Conservation (phyloP, 331 rosid genomes). For the Spiraea crenata region DNA sequence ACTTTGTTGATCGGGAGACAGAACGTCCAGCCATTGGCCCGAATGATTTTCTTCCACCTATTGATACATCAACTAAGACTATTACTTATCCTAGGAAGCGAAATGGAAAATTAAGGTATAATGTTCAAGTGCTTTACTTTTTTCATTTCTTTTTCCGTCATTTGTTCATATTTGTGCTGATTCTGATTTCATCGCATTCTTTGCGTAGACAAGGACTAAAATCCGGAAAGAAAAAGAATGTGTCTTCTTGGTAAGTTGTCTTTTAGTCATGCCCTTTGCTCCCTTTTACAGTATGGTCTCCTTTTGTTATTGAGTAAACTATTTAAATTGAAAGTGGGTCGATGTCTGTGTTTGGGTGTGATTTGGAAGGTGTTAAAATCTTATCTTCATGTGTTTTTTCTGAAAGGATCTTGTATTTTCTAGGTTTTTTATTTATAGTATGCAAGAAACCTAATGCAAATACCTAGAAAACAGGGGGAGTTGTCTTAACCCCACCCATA, state of each 20-base stretch:
- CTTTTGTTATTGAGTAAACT: no score
- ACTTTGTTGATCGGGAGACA: conserved; percentile 84
- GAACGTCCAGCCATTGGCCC: conserved; percentile 80
- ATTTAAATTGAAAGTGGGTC: no score
- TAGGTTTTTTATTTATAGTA: no score
- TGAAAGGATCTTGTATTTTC: no score
- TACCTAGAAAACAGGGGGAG: not conserved
- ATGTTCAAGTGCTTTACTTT: not conserved
- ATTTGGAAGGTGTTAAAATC: not conserved
- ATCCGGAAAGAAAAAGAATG: conserved; percentile 19
- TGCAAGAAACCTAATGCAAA: not conserved
- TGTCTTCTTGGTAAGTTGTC: conserved; percentile 20
- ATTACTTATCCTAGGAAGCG: conserved; percentile 25
- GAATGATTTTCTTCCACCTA: conserved; percentile 60
- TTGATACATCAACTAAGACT: conserved; percentile 27
- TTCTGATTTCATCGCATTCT: conserved; percentile 10
- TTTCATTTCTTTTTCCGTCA: not conserved
- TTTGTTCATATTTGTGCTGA: not conserved
- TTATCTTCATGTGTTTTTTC: no score
- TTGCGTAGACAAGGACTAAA: not conserved
- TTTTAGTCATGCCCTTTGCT: not conserved
- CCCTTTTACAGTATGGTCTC: not conserved
- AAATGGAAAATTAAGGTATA: conserved; percentile 49
- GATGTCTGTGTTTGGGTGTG: not conserved
- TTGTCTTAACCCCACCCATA: no score